These are phyloP conservation scores for Talaromyces funiculosus DNA, from an alignment of 2,329 filamentous ascomycete species.

Conservation along the genomic window DNA sequence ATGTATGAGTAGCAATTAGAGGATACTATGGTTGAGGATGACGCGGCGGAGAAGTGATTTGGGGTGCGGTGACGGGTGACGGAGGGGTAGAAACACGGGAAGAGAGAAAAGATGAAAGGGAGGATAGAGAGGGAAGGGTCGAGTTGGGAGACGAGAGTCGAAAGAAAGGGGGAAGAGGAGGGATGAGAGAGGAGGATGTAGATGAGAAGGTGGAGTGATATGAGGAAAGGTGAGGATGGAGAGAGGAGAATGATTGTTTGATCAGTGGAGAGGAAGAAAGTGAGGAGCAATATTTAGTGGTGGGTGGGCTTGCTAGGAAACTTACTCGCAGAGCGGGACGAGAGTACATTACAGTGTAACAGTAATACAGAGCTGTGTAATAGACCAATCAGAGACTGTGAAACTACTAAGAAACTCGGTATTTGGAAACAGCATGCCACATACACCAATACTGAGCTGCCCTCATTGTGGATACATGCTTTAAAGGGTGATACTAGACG, in stretches of 20 bases:
- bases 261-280: background rate
- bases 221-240: conserved; percentile 16
- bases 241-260: background rate
- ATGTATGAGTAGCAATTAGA: conserved; percentile 4
- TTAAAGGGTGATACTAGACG: too few species aligned
- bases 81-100: conserved; percentile 18
- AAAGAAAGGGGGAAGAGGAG: conserved; percentile 19
- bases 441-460: background rate
- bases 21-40: conserved; percentile 6
- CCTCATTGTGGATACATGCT: background rate
- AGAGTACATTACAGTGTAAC: background rate
- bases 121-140: conserved; percentile 16
- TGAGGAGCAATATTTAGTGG: conserved; percentile 5
- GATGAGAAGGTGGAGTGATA: conserved; percentile 15
- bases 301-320: background rate
- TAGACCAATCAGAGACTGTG: background rate
- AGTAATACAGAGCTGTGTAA: background rate
- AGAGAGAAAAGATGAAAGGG: conserved; percentile 17
- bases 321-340: background rate
- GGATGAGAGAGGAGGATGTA: conserved; percentile 17
- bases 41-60: background rate
- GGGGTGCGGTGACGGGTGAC: conserved; percentile 15
- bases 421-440: background rate
- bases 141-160: conserved; percentile 10
- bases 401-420: background rate